A percentile compares a stretch with the other conserved stretches of the same genome.
Evolutionary conservation across 2,329 filamentous ascomycete species (phyloP).

Genomic region (Arthrobotrys pseudoclavata): DNA sequence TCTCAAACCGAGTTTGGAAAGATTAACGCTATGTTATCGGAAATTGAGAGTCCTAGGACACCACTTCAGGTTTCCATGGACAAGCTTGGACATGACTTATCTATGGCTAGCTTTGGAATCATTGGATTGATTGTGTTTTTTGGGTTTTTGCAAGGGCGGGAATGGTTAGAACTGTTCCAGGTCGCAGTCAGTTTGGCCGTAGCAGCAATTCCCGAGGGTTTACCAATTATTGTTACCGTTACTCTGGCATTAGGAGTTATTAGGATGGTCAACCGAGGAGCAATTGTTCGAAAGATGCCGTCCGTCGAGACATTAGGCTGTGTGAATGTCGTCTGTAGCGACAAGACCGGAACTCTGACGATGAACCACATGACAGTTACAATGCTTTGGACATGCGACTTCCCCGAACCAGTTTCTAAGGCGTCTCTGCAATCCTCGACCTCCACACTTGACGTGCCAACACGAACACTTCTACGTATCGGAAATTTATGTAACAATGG

Average conservation of each 20-base stretch:
- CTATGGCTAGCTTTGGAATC: slow-evolving; percentile 94
- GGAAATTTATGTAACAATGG: slow-evolving; percentile 98
- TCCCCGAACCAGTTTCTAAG: slow-evolving; percentile 70
- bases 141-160: slow-evolving; percentile 89
- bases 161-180: slow-evolving; percentile 92
- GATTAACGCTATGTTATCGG: slow-evolving; percentile 92
- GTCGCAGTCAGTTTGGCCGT: slow-evolving; percentile 97
- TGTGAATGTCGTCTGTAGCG: slow-evolving; percentile 99
- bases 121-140: slow-evolving; percentile 94
- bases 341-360: slow-evolving; percentile 96
- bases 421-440: slow-evolving; percentile 68
- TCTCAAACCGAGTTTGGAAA: slow-evolving; percentile 94
- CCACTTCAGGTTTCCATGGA: slow-evolving; percentile 97
- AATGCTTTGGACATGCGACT: slow-evolving; percentile 79
- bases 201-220: slow-evolving; percentile 92
- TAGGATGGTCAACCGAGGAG: slow-evolving; percentile 93
- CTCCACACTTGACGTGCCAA: slow-evolving; percentile 77
- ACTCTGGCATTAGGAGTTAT: slow-evolving; percentile 94
- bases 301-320: slow-evolving; percentile 97
- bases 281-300: slow-evolving; percentile 93
- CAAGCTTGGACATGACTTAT: slow-evolving; percentile 92
- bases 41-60: slow-evolving; percentile 94
- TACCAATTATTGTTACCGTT: slow-evolving; percentile 98
- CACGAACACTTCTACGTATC: slow-evolving; percentile 84
- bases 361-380: slow-evolving; percentile 99